Base-by-base conservation (phyloP, 202 grass and related monocot species). In the Thinopyrum obtusiflorum region DNA sequence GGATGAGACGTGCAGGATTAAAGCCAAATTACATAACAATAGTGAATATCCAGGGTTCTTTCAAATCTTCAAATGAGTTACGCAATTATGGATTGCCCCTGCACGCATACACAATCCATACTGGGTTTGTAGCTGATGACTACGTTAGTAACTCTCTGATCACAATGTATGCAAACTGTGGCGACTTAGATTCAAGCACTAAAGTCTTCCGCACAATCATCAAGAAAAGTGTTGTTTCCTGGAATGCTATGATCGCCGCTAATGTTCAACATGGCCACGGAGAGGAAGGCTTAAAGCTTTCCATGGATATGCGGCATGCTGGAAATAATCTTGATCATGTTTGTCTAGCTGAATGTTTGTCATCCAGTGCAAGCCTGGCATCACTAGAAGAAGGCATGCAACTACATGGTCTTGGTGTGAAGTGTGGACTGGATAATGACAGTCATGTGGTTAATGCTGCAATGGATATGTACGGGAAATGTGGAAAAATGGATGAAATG, bases 401-500 rank as follows among this genome's bases (percentile, higher is more conserved):
- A 73, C 71, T 97, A 87, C 94, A 94, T 25, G 32, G 87, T 86
- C 82, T 97, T 76, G 82, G 86, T 72, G 70, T 88, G 36, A 97
- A 97, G 88, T 89, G 80, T 79, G 91, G 87, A 17, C 80, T 93
- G 80, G 85, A 84, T 68, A 85, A 68, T 57, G 83, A 93, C 60
- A 69, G 83, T 81, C 89, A 90, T 80, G 85, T 93, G 71, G 67
- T 92, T 49, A 97, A 97, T 93, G 87, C 91, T 29, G 66, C 83
- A 76, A 93, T 97, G 94, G 91, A 97, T 82, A 97, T 97, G 94
- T 97, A 93, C 55, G 88, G 87, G 37, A 97, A 97, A 87, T 93
- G 89, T 77, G 94, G 94, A 77, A 97, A 93, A 65, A 85, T 92
- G 83, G 83, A 92, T 81, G 89, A 92, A 37, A 88, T 92, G 89